Evolutionary conservation across 306 rosid genomes (phyloP), one percentile per base, ranked within the genome.

Genomic region (Quercus mongolica): DNA sequence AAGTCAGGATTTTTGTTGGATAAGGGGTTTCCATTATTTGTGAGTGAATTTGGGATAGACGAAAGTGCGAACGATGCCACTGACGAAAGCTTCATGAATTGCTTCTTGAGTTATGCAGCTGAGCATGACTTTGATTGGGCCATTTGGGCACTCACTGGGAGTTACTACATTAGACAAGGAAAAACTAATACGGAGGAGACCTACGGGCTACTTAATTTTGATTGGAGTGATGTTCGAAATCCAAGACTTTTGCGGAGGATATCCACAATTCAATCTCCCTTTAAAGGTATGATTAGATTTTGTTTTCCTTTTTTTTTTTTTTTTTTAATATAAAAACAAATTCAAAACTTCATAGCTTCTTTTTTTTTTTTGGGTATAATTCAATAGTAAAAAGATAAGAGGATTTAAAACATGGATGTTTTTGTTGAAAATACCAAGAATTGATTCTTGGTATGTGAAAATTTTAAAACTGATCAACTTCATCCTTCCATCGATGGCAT

Each of bases 51-150:
- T 78, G 98, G 99, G 9, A 75, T 75, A 15, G 99, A 95, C 56
- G 79, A 84, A 31, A 88, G 97, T 79, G 99, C 91, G 14, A 88
- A 87, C 51, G 86, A 89, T 26, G 77, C 88, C 23, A 95, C 91
- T 14, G 99, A 95, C 56, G 86, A 95, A 12, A 88, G 99, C 77
- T 95, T 89, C 81, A 58, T 95, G 28, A 83, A 75, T 33, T 95
- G 99, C 81, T 90, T 92, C 80, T 1, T 89, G 57, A 85, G 87
- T 28, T 28, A 76, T 46, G 98, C 89, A 1, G 99, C 97, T 69
- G 94, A 89, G 5, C 87, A 81, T 77, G 99, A 95, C 74, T 77
- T 90, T 44, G 99, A 95, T 75, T 95, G 87, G 90, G 92, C 99
- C 18, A 46, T 89, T 12, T 95, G 99, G 99, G 82, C 99, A 12